phyloP scores from a whole-genome alignment of 2,329 filamentous ascomycete genomes.

The Cladosporium sphaerospermum region DNA sequence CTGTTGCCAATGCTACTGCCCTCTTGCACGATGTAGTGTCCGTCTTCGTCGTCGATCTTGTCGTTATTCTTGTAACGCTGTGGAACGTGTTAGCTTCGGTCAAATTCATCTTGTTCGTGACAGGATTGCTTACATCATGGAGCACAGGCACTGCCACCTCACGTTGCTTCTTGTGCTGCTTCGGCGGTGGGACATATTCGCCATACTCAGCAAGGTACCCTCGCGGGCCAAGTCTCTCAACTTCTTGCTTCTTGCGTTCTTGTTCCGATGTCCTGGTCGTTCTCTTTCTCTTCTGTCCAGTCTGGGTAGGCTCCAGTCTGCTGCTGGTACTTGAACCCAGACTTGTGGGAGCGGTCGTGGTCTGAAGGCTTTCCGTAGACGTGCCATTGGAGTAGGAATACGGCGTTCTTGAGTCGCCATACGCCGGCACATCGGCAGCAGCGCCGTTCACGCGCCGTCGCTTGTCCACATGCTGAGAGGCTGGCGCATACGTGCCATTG shows the following conservation, averaged over 20 bases:
- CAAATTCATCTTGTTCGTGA: neutral
- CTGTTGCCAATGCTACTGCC: constrained; percentile 79
- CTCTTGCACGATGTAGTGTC: constrained; percentile 89
- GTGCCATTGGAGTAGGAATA: constrained; percentile 69
- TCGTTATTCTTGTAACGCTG: constrained; percentile 35
- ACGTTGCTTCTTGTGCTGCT: constrained; percentile 83
- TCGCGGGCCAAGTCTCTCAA: constrained; percentile 21
- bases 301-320: constrained; percentile 59
- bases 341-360: constrained; percentile 78
- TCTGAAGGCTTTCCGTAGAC: constrained; percentile 45
- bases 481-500: constrained; percentile 8
- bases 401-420: constrained; percentile 50
- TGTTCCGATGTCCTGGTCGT: constrained; percentile 45
- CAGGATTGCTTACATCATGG: constrained; percentile 47
- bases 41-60: constrained; percentile 92
- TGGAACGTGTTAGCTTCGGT: constrained; percentile 15
- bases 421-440: constrained; percentile 21
- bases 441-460: constrained; percentile 59
- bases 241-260: constrained; percentile 28
- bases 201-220: constrained; percentile 35
- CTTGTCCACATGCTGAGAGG: constrained; percentile 58
- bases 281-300: constrained; percentile 87
- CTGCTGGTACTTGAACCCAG: constrained; percentile 60
- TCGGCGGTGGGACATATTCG: constrained; percentile 78
- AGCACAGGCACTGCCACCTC: constrained; percentile 53